Percentiles rank a stretch among this genome's conserved stretches.
Conservation (phyloP, 371 early-diverging fungal genomes). For the Saksenaea vasiformis region DNA sequence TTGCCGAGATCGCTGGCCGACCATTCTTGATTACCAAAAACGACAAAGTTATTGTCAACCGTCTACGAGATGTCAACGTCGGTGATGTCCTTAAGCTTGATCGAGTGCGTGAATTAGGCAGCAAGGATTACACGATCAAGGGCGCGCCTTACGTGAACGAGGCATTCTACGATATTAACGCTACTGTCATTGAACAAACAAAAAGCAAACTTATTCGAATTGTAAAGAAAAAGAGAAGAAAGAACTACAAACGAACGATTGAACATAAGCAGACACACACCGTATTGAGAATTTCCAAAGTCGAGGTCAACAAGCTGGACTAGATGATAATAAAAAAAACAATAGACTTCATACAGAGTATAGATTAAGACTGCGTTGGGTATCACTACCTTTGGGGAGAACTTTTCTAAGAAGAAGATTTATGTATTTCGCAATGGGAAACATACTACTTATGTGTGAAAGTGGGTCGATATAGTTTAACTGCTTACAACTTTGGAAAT, state of each 20-base stretch:
- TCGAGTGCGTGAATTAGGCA: slow-evolving; percentile 87
- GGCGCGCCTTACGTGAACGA: slow-evolving; percentile 87
- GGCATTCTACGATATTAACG: slow-evolving; percentile 71
- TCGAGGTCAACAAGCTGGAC: slow-evolving; percentile 63
- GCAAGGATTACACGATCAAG: slow-evolving; percentile 81
- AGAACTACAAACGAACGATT: slow-evolving; percentile 78
- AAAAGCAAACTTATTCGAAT: slow-evolving; percentile 76
- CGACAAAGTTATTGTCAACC: slow-evolving; percentile 86
- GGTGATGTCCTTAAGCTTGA: slow-evolving; percentile 90
- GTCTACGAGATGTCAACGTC: slow-evolving; percentile 75
- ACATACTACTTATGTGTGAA: too few relatives aligned
- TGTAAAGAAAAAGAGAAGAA: slow-evolving; percentile 89
- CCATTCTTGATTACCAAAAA: slow-evolving; percentile 86
- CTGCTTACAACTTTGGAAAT: too few relatives aligned
- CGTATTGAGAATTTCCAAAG: slow-evolving; percentile 73
- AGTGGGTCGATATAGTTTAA: too few relatives aligned
- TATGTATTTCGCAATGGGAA: too few relatives aligned
- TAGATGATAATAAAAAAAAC: slow-evolving; percentile 13
- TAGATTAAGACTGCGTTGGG: background rate
- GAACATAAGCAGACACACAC: slow-evolving; percentile 77
- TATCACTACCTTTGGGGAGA: too few relatives aligned
- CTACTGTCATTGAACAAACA: slow-evolving; percentile 91
- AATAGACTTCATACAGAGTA: background rate
- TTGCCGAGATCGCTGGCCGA: slow-evolving; percentile 86
- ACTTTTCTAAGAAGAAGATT: too few relatives aligned